Percentiles rank a stretch among this genome's conserved stretches.
These are phyloP conservation scores for Echria macrotheca DNA, from an alignment of 495 filamentous ascomycete species.

Conservation along the genomic window DNA sequence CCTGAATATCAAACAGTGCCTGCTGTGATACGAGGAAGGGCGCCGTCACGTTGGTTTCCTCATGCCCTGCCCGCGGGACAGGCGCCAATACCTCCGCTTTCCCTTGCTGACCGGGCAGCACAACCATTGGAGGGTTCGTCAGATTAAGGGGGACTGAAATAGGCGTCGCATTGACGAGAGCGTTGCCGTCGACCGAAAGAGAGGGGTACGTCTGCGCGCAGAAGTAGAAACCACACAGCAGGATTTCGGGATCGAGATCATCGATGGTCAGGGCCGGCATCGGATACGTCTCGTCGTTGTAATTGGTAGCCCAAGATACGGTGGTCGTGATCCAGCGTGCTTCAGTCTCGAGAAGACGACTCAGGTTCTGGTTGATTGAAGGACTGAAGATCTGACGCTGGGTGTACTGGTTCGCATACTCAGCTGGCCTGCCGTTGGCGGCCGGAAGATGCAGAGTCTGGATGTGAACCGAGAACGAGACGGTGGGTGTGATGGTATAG, in stretches of 20 bases:
- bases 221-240: constrained; percentile 2
- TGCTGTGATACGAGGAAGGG: neutral
- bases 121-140: neutral
- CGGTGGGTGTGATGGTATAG: constrained; percentile 1
- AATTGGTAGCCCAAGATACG: neutral
- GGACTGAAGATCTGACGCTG: neutral
- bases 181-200: neutral
- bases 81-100: no score
- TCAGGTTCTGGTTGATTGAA: neutral
- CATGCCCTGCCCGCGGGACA: no score
- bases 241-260: neutral
- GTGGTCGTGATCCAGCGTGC: neutral
- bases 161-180: neutral
- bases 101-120: no score
- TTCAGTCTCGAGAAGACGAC: neutral
- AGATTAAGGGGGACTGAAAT: neutral
- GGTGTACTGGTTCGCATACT: constrained; percentile 7
- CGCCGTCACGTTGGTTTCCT: neutral
- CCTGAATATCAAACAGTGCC: neutral
- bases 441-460: constrained; percentile 4
- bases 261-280: neutral
- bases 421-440: constrained; percentile 7
- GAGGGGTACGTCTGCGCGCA: constrained; percentile 2
- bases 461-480: neutral
- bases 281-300: neutral